Conservation (phyloP, 352 stramenopile genomes). For the Stramenopiles sp. region DNA sequence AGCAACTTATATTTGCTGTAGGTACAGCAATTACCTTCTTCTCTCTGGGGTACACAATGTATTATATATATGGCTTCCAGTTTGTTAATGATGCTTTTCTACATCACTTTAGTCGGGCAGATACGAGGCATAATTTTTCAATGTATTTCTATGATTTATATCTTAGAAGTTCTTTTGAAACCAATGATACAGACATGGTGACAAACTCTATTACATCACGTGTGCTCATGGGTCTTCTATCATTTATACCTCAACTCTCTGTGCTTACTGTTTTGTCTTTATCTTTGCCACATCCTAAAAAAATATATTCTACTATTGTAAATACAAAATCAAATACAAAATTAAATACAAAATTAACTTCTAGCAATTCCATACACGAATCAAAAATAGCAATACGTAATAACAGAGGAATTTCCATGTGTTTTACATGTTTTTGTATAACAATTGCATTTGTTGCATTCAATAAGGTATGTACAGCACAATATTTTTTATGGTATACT, state of each 20-base stretch:
- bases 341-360: no score
- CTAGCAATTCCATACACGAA: constrained; percentile 28
- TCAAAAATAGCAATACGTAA: constrained; percentile 20
- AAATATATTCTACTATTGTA: no score
- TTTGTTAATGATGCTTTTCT: constrained; percentile 79
- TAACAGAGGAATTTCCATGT: no score
- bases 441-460: constrained; percentile 91
- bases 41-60: background rate
- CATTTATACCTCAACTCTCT: no score
- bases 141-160: constrained; percentile 78
- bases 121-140: constrained; percentile 98
- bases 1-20: constrained; percentile 2
- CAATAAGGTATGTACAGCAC: constrained; percentile 31
- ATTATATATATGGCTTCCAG: constrained; percentile 38
- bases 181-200: no score
- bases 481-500: constrained; percentile 98
- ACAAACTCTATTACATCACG: no score
- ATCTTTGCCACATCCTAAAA: no score
- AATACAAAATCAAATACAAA: no score
- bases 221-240: background rate
- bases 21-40: background rate
- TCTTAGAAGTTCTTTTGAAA: no score
- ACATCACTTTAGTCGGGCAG: constrained; percentile 85
- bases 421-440: constrained; percentile 67
- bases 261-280: no score